Base-by-base conservation (phyloP, 768 basidiomycete species). In the Trametes meyenii region DNA sequence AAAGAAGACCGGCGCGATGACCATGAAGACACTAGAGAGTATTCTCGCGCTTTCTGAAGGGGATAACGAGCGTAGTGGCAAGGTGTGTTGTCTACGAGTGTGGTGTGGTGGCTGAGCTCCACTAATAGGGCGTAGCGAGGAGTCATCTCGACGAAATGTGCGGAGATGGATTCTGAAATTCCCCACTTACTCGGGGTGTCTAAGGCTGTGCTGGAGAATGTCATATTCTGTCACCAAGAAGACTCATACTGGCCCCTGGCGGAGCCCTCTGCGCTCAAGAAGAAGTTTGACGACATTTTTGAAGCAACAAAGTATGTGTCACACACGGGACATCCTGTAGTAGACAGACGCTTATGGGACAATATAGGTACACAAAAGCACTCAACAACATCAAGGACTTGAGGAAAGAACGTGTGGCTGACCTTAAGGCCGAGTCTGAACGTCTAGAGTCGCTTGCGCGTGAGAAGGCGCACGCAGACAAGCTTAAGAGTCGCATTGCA, bases 271-370 rank as follows among this genome's bases (percentile, higher is more conserved):
- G 83, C 86, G 0, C 76, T 99, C 39, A 99, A 99, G 82, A 98
- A 98, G 83, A 98, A 98, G 73, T 99, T 99, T 63, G 97, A 99
- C 69, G 97, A 99, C 69, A 99, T 99, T 58, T 98, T 99, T 69
- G 97, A 99, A 74, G 97, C 97, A 3, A 98, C 96, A 19, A 90
- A 90, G 94, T 92, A 52, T 35, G 79, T 70, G 16, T 14, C 26
- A 16, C 5, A 24, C 38, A 12, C 46, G 21, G 8, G 6, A 16
- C 10, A 13, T 3, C 21, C 50, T 14, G 12, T 17, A 5, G 8
- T 50, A 61, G 29, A 33, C 29, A 35, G 39, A 29, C 11, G 50
- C 58, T 33, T 11, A 4, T 44, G n/a, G 7, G 42, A 24, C 12
- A 2, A 33, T 24, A 0, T 59, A 97, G 96, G 69, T 99, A 98